Conservation (phyloP, 805 yeast species). For the Wickerhamomyces silvicola region DNA sequence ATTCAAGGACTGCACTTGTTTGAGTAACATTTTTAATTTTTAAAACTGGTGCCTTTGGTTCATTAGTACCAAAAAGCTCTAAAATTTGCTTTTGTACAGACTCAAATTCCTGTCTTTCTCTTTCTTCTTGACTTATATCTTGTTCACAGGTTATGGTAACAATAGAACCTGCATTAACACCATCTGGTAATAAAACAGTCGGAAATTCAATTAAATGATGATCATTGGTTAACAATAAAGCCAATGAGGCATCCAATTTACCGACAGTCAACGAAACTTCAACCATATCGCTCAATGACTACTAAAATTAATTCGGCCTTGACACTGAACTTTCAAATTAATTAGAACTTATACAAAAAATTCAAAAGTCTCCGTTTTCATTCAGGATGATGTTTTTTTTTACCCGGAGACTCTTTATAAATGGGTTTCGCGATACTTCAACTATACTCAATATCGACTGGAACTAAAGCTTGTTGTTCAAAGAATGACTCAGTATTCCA, state of each 20-base stretch:
- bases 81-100: conserved; percentile 68
- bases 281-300: conserved; percentile 43
- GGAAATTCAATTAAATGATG: conserved; percentile 96
- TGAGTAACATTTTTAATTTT: conserved; percentile 78
- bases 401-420: no score
- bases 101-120: conserved; percentile 53
- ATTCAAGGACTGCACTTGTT: conserved; percentile 88
- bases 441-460: conserved; percentile 1
- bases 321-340: background rate
- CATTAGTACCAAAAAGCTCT: conserved; percentile 61
- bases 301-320: background rate
- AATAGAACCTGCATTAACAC: conserved; percentile 87
- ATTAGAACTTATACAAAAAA: background rate
- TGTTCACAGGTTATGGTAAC: conserved; percentile 80
- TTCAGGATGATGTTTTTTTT: no score
- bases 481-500: conserved; percentile 31
- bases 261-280: conserved; percentile 94
- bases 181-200: conserved; percentile 85
- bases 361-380: background rate
- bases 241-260: conserved; percentile 90
- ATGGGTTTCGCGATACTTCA: background rate
- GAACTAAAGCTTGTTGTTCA: conserved; percentile 8
- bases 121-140: conserved; percentile 57
- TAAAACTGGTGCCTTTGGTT: conserved; percentile 68
- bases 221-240: conserved; percentile 80